Conservation (phyloP, 257 asterid species). For the Scutellaria galericulata region DNA sequence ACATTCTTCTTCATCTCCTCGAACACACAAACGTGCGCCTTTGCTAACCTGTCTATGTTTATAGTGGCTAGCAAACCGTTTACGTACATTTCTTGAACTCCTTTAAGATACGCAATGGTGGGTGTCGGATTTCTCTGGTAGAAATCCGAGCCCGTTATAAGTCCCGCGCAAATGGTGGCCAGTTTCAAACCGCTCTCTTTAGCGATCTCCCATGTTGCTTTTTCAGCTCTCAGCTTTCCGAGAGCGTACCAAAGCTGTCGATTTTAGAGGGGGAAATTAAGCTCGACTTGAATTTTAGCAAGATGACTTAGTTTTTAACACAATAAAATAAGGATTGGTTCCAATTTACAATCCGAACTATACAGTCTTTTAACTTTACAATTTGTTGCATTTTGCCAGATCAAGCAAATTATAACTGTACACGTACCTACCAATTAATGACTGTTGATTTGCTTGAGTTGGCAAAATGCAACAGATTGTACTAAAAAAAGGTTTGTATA, state of each 20-base stretch:
- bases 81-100: conserved; percentile 70
- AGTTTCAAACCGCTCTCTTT: conserved; percentile 59
- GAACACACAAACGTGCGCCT: conserved; percentile 69
- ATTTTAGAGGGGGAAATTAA: conserved; percentile 5
- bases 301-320: background rate
- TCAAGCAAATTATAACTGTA: too few species aligned
- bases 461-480: too few species aligned
- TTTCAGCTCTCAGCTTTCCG: conserved; percentile 90
- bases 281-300: background rate
- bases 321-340: background rate
- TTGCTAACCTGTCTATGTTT: conserved; percentile 61
- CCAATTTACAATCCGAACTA: too few species aligned
- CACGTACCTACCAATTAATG: too few species aligned
- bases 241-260: conserved; percentile 92
- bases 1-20: conserved; percentile 72
- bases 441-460: too few species aligned
- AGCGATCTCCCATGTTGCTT: conserved; percentile 74
- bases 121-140: conserved; percentile 59
- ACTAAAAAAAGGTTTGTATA: too few species aligned
- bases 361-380: too few species aligned
- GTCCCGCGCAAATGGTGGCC: conserved; percentile 79
- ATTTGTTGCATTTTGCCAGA: too few species aligned
- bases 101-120: conserved; percentile 85
- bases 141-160: conserved; percentile 71
- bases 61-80: conserved; percentile 68